These are phyloP conservation scores for Agrocybe pediades DNA, from an alignment of 768 basidiomycete genomes.

Conservation along the genomic window DNA sequence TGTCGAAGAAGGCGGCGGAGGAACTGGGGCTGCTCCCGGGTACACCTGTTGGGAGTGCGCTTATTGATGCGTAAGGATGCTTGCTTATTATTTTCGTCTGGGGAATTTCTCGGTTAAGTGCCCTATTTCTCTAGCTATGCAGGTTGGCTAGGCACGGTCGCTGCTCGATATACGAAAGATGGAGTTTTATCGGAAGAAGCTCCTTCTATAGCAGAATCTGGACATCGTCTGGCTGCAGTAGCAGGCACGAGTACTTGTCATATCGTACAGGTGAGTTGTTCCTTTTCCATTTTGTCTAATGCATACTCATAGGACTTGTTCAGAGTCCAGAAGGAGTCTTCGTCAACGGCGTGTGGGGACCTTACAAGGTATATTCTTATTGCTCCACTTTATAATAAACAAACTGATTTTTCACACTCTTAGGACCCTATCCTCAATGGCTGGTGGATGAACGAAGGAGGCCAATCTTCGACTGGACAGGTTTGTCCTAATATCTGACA, in stretches of 20 bases:
- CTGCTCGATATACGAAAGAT: slow-evolving; percentile 64
- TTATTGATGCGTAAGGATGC: slow-evolving; percentile 90
- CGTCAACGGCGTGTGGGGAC: slow-evolving; percentile 92
- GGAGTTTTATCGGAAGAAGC: slow-evolving; percentile 49
- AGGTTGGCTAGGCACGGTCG: slow-evolving; percentile 96
- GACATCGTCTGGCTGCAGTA: slow-evolving; percentile 84
- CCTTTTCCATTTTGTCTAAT: not conserved
- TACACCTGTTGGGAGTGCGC: slow-evolving; percentile 89
- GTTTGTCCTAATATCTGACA: slow-evolving; percentile 33
- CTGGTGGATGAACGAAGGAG: slow-evolving; percentile 99
- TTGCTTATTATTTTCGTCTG: not conserved
- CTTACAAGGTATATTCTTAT: slow-evolving; percentile 59
- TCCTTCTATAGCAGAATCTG: slow-evolving; percentile 75
- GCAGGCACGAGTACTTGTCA: slow-evolving; percentile 98
- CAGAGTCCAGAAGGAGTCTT: slow-evolving; percentile 85
- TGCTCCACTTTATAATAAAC: not conserved
- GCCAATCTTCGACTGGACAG: slow-evolving; percentile 98
- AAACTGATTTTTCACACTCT: not conserved
- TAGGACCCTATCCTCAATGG: slow-evolving; percentile 88
- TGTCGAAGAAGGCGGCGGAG: slow-evolving; percentile 75
- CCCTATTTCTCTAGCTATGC: slow-evolving; percentile 62
- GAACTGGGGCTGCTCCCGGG: slow-evolving; percentile 86
- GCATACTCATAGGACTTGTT: not conserved
- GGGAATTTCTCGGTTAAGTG: not conserved
- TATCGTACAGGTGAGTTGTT: slow-evolving; percentile 69